Conservation (phyloP, 441 rosid species). For the Metrosideros polymorpha region DNA sequence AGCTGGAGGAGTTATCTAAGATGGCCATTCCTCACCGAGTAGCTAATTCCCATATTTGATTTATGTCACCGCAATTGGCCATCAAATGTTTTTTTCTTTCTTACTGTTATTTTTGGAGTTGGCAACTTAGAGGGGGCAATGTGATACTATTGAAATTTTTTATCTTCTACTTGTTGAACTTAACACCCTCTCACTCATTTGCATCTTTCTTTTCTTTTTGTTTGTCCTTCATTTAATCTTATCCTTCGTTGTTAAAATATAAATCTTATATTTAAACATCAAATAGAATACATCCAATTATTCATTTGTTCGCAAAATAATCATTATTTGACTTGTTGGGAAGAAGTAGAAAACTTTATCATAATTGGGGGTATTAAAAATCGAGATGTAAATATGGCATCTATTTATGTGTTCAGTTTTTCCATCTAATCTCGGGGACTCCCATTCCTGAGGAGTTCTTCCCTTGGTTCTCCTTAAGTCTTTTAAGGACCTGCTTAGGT, state of each 20-base stretch:
- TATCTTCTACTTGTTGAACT: not conserved
- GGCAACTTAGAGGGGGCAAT: not conserved
- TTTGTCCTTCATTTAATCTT: not conserved
- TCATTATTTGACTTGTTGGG: not conserved
- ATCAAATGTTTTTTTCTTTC: not conserved
- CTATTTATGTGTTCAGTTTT: fast-evolving
- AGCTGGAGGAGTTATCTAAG: not conserved
- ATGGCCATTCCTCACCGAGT: not conserved
- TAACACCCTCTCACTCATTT: not conserved
- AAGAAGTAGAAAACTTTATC: not conserved
- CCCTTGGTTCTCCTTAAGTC: no score
- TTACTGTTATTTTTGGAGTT: no score
- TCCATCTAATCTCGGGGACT: fast-evolving
- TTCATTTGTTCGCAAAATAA: not conserved
- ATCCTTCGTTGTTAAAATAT: not conserved
- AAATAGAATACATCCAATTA: not conserved
- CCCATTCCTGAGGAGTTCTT: no score
- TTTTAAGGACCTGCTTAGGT: no score
- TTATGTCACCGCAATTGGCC: not conserved
- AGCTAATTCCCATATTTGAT: not conserved
- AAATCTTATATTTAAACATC: not conserved
- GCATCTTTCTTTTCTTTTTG: not conserved
- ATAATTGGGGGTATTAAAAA: not conserved
- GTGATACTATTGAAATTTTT: not conserved
- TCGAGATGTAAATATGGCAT: not conserved